Evolutionary conservation across 495 filamentous ascomycete genomes (phyloP), one percentile per base, ranked within the genome.

Genomic region (Neurospora intermedia): DNA sequence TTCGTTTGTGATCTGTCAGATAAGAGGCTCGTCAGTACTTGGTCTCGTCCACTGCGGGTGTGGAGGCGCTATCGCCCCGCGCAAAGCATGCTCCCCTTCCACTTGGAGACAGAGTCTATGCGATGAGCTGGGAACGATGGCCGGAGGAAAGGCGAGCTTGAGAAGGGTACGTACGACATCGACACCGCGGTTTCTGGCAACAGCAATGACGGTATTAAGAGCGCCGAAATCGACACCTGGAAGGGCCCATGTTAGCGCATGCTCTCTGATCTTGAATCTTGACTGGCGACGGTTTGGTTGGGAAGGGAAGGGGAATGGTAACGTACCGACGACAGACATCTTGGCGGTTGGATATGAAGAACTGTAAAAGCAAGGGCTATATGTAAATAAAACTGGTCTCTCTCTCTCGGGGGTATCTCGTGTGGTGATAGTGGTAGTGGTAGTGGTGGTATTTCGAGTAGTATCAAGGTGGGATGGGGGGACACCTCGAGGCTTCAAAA

Each of bases 151-250:
- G 39, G 31, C 69, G 45, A 69, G 41, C 43, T 40, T n/a, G 69
- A 38, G 73, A 16, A 43, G 66, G 59, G 42, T 20, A 97, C 94
- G 78, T 90, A 98, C 95, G 83, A 99, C 97, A 88, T 99, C 96
- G 81, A 99, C 97, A 87, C 96, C 96, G 79, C 97, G 92, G 82
- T 98, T 98, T 80, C 95, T 87, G 76, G 96, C 95, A 82, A 98
- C 96, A 80, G 96, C 96, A 83, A 98, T 92, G 80, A 97, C 95
- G 76, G 95, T 97, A 87, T 96, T 97, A 79, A 97, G 92, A 40
- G 94, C 92, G 85, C 96, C 96, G 84, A 99, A 91, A 89, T 99
- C 96, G 79, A 97, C 90, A 80, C 96, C 94, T 86, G 69, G 0
- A 39, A 71, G 9, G 11, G 27, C 15, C 15, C 54, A 35, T 66